Conservation (phyloP, 2,329 filamentous ascomycete genomes). For the Sphaerulina musiva region DNA sequence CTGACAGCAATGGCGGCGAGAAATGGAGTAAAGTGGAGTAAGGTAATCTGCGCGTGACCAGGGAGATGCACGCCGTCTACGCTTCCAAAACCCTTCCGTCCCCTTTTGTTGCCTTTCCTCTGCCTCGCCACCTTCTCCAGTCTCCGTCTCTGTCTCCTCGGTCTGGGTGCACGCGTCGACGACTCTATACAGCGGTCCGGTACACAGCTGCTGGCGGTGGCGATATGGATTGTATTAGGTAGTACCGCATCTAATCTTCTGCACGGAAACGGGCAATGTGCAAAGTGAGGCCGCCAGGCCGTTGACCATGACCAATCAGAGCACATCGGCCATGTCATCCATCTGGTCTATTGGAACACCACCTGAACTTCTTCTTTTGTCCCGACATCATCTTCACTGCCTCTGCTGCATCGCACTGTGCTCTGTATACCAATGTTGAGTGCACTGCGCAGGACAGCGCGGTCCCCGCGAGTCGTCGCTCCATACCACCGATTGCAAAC, state of each 20-base stretch:
- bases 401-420: not conserved
- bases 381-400: not conserved
- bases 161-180: too few relatives aligned
- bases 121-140: not conserved
- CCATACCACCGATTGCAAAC: conserved; percentile 18
- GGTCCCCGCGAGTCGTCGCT: conserved; percentile 21
- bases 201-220: too few relatives aligned
- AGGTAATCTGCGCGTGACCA: not conserved
- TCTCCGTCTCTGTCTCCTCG: not conserved
- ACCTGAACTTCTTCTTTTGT: not conserved
- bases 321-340: too few relatives aligned
- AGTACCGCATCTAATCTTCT: too few relatives aligned
- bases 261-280: too few relatives aligned
- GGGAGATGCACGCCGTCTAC: not conserved
- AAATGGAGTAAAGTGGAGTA: too few relatives aligned
- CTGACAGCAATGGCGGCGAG: too few relatives aligned
- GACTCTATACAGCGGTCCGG: too few relatives aligned
- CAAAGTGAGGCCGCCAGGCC: too few relatives aligned
- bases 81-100: not conserved
- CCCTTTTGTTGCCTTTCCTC: not conserved
- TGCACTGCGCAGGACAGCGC: conserved; percentile 21
- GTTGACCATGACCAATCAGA: too few relatives aligned
- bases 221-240: too few relatives aligned
- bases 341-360: not conserved
- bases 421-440: conserved; percentile 18